Evolutionary conservation across 495 filamentous ascomycete species (phyloP), one percentile per base, ranked within the genome.

Genomic region (Schizothecium vesticola): DNA sequence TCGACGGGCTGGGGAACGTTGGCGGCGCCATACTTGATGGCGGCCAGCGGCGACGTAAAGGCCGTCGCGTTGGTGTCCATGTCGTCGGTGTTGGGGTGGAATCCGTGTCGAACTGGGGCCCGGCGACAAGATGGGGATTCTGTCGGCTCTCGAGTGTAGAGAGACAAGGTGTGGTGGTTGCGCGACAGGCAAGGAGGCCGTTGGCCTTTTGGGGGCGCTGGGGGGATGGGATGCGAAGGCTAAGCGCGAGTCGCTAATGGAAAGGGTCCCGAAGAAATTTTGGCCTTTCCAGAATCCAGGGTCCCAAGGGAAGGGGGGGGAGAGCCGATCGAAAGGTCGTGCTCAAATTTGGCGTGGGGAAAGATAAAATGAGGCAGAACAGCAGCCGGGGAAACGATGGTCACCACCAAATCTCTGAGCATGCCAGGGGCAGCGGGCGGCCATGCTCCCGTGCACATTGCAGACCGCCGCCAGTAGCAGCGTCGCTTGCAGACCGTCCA

Each of bases 11-110:
- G 79, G 56, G 79, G 76, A n/a, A 84, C 64, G 65, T 69, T 73
- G 58, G 71, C 77, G 62, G 76, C 78, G 66, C 84, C 80, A 67
- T 82, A 79, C 72, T 85, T 82, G 71, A 89, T 86, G 78, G 89
- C 89, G 68, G 91, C 91, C 73, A 89, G 77, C 13, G 91, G 91
- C 80, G 92, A 95, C 72, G 87, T 85, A 72, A 92, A 91, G 79
- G 85, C 91, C 25, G 79, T 81, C 80, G 84, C 87, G 75, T 91
- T 92, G 62, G 84, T 78, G 72, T 84, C 86, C 89, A 92, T 90
- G 76, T 78, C 70, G 72, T 12, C 63, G 22, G 12, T 10, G 28
- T 12, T 43, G 8, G n/a, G 22, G 21, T 9, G 61, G 69, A 56
- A 25, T 63, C 24, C 25, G 59, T 28, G 28, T 28, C 22, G 21